A percentile compares a stretch with the other conserved stretches of the same genome.
Conservation (phyloP, 345 rosid species). For the Zanthoxylum bungeanum region DNA sequence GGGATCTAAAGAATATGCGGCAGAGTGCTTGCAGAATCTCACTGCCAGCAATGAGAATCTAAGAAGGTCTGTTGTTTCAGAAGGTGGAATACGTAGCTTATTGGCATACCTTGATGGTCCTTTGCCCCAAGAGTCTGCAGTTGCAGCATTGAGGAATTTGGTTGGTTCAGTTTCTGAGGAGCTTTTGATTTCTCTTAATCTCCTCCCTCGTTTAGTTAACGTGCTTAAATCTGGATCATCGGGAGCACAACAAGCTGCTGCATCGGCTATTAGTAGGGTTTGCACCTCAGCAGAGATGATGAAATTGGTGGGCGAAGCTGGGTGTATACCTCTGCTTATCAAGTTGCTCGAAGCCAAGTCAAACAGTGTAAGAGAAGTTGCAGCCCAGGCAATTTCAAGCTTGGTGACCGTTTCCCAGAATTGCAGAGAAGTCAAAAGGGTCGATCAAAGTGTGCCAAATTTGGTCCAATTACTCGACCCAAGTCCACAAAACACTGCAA, state of each 20-base stretch:
- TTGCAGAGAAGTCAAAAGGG: slow-evolving; percentile 62
- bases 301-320: slow-evolving; percentile 72
- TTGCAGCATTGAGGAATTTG: slow-evolving; percentile 70
- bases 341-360: slow-evolving; percentile 72
- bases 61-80: slow-evolving; percentile 62
- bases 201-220: slow-evolving; percentile 71
- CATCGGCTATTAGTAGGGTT: slow-evolving; percentile 69
- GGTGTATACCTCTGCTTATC: slow-evolving; percentile 71
- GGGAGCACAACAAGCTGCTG: slow-evolving; percentile 89
- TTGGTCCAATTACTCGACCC: slow-evolving; percentile 88
- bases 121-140: slow-evolving; percentile 84
- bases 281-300: slow-evolving; percentile 58
- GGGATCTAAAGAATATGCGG: slow-evolving; percentile 85
- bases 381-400: slow-evolving; percentile 80
- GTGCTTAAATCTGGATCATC: slow-evolving; percentile 80
- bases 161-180: slow-evolving; percentile 57
- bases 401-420: slow-evolving; percentile 62
- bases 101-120: slow-evolving; percentile 75
- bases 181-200: slow-evolving; percentile 38
- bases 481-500: slow-evolving; percentile 73
- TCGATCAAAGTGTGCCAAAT: slow-evolving; percentile 68
- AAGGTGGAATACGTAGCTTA: slow-evolving; percentile 67
- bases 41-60: slow-evolving; percentile 76
- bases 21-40: slow-evolving; percentile 91
- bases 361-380: slow-evolving; percentile 57